Evolutionary conservation across 2,329 filamentous ascomycete species (phyloP), one percentile per base, ranked within the genome.

Genomic region (Sporothrix luriei): DNA sequence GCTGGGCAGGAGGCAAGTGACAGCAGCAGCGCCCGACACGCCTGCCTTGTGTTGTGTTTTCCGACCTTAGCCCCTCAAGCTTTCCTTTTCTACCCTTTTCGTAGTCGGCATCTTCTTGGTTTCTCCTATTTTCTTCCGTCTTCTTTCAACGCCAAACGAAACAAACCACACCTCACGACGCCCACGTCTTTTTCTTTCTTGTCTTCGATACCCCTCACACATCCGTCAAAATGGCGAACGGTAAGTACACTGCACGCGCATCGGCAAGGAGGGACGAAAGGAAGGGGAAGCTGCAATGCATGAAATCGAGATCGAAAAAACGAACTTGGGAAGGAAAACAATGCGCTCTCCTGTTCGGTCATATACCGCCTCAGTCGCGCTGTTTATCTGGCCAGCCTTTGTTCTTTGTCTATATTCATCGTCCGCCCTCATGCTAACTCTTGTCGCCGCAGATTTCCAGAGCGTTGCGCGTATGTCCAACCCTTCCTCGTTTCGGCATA

Each of bases 381-480:
- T n/a, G 7, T 9, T 61, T 11, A 7, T 10, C 14, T 29, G 11
- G 43, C 46, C 19, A 19, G 38, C 9, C 40, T 6, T 40, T 29
- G 16, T 29, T 19, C 21, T 16, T 29, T 26, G 7, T 3, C 10
- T 16, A 6, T 33, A 33, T 33, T 33, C 49, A 13, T 11, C 21
- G 46, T 4, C 11, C 40, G 13, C 10, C 13, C 40, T 19, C 59
- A 1, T 68, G 57, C 66, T 69, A 48, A 65, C 54, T 21, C 21
- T 11, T 49, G 19, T 65, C 33, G 4, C 24, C 33, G 13, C 52
- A 70, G 71, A 69, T 51, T 72, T 69, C 68, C 65, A 71, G 55
- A 16, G 38, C 16, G 68, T 73, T 29, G 71, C 72, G n/a, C 52
- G 72, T 73, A 52, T 43, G 72, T 71, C 29, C 33, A 64, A 21